Percentiles rank a stretch among this genome's conserved stretches.
These are phyloP conservation scores for Lachancea meyersii DNA, from an alignment of 805 yeast species.

Conservation along the genomic window DNA sequence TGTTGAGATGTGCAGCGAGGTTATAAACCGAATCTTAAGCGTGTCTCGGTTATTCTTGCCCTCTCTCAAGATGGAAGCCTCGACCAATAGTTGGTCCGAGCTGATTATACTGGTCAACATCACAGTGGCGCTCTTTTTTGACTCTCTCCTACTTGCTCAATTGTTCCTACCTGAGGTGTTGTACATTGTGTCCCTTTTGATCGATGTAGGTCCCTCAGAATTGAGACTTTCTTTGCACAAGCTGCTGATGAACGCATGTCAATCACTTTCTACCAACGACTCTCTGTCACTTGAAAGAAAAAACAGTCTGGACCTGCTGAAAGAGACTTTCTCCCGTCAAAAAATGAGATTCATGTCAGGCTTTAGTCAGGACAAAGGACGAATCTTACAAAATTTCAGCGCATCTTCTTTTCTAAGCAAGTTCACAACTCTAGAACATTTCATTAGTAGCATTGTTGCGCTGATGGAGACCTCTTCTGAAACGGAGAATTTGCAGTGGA, in stretches of 20 bases:
- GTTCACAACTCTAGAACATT: conserved; percentile 45
- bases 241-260: conserved; percentile 59
- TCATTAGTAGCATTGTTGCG: conserved; percentile 49
- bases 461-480: conserved; percentile 44
- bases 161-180: conserved; percentile 66
- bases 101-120: conserved; percentile 60
- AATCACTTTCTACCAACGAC: conserved; percentile 57
- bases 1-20: conserved; percentile 61
- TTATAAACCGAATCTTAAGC: conserved; percentile 50
- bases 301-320: conserved; percentile 41
- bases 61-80: conserved; percentile 35
- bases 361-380: conserved; percentile 47
- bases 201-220: conserved; percentile 45
- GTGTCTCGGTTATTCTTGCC: conserved; percentile 48
- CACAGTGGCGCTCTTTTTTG: conserved; percentile 62
- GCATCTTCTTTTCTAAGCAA: conserved; percentile 36
- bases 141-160: conserved; percentile 54
- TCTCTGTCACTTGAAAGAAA: conserved; percentile 39
- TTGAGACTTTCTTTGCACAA: conserved; percentile 58
- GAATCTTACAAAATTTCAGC: conserved; percentile 31
- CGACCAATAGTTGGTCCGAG: conserved; percentile 60
- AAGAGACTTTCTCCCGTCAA: conserved; percentile 43
- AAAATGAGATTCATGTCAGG: conserved; percentile 67
- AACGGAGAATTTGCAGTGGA: conserved; percentile 49
- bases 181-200: conserved; percentile 54